A percentile compares a stretch with the other conserved stretches of the same genome.
Evolutionary conservation across 352 stramenopile species (phyloP).

Genomic region (Phytopythium mirpurense): DNA sequence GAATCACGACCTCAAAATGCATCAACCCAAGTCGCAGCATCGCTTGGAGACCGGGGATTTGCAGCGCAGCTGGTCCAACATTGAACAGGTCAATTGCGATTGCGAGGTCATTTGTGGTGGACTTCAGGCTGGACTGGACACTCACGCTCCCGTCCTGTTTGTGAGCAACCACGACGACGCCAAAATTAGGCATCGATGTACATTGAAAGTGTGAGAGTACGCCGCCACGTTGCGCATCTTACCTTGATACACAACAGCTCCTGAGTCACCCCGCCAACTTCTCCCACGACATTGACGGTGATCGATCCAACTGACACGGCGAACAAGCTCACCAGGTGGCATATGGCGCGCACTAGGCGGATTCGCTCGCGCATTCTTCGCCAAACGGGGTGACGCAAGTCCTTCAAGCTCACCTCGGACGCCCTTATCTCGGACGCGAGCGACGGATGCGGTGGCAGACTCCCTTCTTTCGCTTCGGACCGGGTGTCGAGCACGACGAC

Average conservation of each 20-base stretch:
- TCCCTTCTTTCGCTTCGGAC: no score
- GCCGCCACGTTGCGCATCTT: background rate
- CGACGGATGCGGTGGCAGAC: background rate
- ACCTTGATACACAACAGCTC: constrained; percentile 19
- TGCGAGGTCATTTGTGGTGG: background rate
- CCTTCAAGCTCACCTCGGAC: background rate
- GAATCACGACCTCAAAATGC: background rate
- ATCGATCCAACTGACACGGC: constrained; percentile 23
- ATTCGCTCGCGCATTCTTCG: background rate
- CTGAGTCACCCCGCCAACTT: constrained; percentile 4
- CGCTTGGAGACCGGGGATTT: background rate
- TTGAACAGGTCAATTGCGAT: background rate
- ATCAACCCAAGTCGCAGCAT: background rate
- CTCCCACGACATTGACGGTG: constrained; percentile 26
- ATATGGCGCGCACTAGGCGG: constrained; percentile 21
- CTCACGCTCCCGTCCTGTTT: background rate
- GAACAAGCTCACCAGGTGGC: constrained; percentile 28
- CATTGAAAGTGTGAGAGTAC: no score
- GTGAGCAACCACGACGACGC: no score
- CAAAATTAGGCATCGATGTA: no score
- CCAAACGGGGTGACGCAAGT: background rate
- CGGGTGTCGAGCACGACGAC: constrained; percentile 11
- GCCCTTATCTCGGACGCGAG: background rate
- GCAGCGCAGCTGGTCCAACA: background rate
- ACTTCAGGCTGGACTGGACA: background rate